Percentiles rank a stretch among this genome's conserved stretches.
phyloP scores from a whole-genome alignment of 1,284 basidiomycete species.

The Pisolithus thermaeus region DNA sequence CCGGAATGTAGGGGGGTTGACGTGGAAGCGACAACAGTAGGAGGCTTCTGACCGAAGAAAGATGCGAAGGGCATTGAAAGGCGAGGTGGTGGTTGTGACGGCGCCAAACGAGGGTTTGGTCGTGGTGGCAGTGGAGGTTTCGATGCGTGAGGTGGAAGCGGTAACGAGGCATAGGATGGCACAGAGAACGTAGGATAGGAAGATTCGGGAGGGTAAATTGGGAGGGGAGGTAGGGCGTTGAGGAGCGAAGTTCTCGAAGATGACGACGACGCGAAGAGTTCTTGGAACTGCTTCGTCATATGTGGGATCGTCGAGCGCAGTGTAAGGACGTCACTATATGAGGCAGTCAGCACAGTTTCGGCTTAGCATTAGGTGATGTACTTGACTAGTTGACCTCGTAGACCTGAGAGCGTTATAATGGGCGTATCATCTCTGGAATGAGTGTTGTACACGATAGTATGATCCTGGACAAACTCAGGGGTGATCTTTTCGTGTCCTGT shows the following conservation, averaged over 20 bases:
- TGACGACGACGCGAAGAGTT: conserved; percentile 44
- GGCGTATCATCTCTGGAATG: conserved; percentile 40
- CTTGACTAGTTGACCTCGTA: conserved; percentile 64
- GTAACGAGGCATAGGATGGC: conserved; percentile 43
- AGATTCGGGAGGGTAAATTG: conserved; percentile 27
- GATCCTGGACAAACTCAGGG: conserved; percentile 72
- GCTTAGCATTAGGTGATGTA: conserved; percentile 28
- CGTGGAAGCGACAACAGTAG: conserved; percentile 22
- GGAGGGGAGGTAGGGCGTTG: conserved; percentile 44
- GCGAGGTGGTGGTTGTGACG: conserved; percentile 31
- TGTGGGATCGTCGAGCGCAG: conserved; percentile 63
- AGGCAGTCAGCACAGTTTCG: conserved; percentile 8
- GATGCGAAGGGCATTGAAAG: conserved; percentile 63
- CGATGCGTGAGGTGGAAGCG: conserved; percentile 50
- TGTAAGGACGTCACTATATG: conserved; percentile 48
- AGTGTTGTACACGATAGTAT: conserved; percentile 60
- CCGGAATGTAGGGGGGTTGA: conserved; percentile 4
- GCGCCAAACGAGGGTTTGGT: conserved; percentile 25
- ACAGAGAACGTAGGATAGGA: conserved; percentile 53
- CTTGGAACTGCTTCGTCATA: conserved; percentile 54
- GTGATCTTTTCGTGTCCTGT: conserved; percentile 52
- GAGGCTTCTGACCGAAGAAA: conserved; percentile 48
- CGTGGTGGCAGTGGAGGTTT: conserved; percentile 53
- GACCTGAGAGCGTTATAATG: conserved; percentile 74
- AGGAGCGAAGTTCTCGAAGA: conserved; percentile 45